Conservation (phyloP, 225 moss, liverwort and hornwort genomes). For the Ulota crispa region DNA sequence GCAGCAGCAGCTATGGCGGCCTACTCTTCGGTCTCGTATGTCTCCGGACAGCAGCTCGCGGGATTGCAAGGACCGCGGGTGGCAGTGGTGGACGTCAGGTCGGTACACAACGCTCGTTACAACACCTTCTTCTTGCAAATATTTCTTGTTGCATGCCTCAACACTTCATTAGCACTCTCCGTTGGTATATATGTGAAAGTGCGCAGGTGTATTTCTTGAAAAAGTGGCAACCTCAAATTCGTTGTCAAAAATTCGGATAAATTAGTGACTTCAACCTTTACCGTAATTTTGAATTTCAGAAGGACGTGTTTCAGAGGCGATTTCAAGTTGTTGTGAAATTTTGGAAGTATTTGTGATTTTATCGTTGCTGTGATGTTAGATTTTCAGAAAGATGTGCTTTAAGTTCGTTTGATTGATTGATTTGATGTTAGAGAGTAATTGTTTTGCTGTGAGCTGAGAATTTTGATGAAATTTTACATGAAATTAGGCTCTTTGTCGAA, state of each 20-base stretch:
- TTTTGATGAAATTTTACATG: not conserved
- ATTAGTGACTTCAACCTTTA: not conserved
- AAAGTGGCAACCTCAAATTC: not conserved
- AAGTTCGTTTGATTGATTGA: not conserved
- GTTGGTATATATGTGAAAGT: not conserved
- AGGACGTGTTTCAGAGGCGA: not conserved
- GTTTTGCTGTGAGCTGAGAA: not conserved
- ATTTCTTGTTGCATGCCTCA: not conserved
- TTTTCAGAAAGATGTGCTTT: not conserved
- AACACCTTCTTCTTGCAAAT: not conserved
- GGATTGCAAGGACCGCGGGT: slow-evolving; percentile 39
- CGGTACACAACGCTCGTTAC: not conserved
- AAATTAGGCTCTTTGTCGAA: not conserved
- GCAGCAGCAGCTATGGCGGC: slow-evolving; percentile 44
- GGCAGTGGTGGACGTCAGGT: slow-evolving; percentile 81
- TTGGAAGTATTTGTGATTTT: not conserved
- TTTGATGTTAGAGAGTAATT: not conserved
- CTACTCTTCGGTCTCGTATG: slow-evolving; percentile 32
- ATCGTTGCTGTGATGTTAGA: not conserved
- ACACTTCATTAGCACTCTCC: not conserved
- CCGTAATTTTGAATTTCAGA: not conserved
- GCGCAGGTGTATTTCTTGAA: not conserved
- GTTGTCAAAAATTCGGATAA: not conserved
- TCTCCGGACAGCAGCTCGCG: slow-evolving; percentile 46
- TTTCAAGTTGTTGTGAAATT: not conserved